Evolutionary conservation across 495 filamentous ascomycete genomes (phyloP).

Genomic region (Rhizodiscina lignyota): DNA sequence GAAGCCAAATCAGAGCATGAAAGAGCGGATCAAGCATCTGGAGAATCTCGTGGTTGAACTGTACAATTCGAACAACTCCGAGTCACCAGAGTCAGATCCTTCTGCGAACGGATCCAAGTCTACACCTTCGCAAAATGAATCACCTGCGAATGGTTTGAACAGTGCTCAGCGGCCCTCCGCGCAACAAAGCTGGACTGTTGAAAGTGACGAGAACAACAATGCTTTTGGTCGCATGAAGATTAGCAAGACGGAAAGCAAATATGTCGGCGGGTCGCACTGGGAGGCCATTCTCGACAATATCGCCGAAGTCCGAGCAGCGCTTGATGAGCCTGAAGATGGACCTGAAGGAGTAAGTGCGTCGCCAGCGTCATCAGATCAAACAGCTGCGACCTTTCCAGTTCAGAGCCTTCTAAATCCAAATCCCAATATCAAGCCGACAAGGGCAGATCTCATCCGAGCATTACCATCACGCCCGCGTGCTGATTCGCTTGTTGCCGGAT

Average conservation of each 20-base stretch:
- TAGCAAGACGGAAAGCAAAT: constrained; percentile 58
- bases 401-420: too few relatives aligned
- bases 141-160: too few relatives aligned
- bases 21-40: constrained; percentile 21
- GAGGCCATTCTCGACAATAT: constrained; percentile 71
- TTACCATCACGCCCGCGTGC: neutral
- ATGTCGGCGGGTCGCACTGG: constrained; percentile 84
- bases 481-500: constrained; percentile 17
- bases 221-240: constrained; percentile 84
- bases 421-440: too few relatives aligned
- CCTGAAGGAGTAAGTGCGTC: constrained; percentile 9
- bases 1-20: constrained; percentile 21
- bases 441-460: too few relatives aligned
- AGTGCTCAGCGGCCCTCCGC: too few relatives aligned
- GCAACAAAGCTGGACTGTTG: too few relatives aligned
- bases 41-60: constrained; percentile 14
- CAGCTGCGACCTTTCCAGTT: too few relatives aligned
- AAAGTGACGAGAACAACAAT: constrained; percentile 62
- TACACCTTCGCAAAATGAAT: too few relatives aligned
- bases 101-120: neutral
- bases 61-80: neutral
- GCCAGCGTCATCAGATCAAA: too few relatives aligned
- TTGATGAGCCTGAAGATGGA: constrained; percentile 16
- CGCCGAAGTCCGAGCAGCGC: constrained; percentile 10
- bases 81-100: neutral